A percentile compares a stretch with the other conserved stretches of the same genome.
phyloP scores from a whole-genome alignment of 2,329 filamentous ascomycete genomes.

The Aspergillus niger region DNA sequence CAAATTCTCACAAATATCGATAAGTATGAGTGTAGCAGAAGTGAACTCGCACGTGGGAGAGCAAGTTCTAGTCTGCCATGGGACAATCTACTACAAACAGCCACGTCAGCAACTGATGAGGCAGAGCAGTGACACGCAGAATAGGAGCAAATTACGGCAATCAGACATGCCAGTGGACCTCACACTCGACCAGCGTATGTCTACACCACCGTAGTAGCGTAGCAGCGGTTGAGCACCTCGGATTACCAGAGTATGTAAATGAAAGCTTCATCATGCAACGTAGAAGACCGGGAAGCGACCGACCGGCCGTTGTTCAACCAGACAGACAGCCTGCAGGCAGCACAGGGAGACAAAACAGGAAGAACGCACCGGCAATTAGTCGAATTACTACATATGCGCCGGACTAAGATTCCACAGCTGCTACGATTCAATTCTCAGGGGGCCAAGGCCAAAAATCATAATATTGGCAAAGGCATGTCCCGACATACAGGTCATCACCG shows the following conservation, averaged over 20 bases:
- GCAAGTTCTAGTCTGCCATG: too few relatives aligned
- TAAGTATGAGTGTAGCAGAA: not conserved
- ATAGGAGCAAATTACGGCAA: constrained; percentile 12
- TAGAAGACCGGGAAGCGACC: not conserved
- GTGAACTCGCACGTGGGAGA: not conserved
- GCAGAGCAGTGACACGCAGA: not conserved
- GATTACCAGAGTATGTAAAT: constrained; percentile 48
- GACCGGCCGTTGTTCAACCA: not conserved
- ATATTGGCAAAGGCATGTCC: constrained; percentile 35
- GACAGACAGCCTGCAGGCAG: not conserved
- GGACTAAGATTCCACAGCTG: too few relatives aligned
- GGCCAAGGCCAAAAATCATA: not conserved
- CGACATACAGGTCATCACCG: constrained; percentile 51
- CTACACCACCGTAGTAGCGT: constrained; percentile 12
- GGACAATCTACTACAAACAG: not conserved
- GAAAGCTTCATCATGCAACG: constrained; percentile 40
- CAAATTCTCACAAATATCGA: not conserved
- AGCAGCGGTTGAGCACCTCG: constrained; percentile 46
- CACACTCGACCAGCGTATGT: constrained; percentile 47
- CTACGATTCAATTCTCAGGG: not conserved
- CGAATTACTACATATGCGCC: not conserved
- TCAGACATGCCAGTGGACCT: constrained; percentile 50
- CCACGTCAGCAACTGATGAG: constrained; percentile 7
- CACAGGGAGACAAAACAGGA: not conserved
- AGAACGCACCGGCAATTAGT: not conserved